Evolutionary conservation across 495 filamentous ascomycete species (phyloP).

Genomic region (Aspergillus diversus): DNA sequence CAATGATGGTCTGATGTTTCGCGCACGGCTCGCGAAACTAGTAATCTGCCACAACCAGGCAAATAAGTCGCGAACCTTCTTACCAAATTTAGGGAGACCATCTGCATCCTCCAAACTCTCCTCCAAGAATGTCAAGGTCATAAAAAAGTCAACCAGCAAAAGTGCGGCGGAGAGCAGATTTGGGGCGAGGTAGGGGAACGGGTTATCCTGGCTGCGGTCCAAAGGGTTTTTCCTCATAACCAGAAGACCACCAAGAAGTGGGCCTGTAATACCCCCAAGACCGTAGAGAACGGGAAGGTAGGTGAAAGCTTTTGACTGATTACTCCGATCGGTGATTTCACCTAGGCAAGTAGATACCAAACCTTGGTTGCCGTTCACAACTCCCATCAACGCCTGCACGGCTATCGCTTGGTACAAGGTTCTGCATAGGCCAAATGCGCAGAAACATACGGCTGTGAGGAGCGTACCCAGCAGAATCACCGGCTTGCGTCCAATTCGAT

Average conservation of each 20-base stretch:
- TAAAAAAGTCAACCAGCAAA: conserved; percentile 70
- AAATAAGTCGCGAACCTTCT: conserved; percentile 63
- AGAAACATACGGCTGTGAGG: conserved; percentile 77
- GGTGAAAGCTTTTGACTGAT: conserved; percentile 88
- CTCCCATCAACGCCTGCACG: conserved; percentile 87
- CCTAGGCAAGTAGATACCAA: conserved; percentile 92
- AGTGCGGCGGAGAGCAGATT: conserved; percentile 76
- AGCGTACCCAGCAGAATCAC: conserved; percentile 87
- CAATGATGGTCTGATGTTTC: conserved; percentile 53
- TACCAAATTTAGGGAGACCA: conserved; percentile 61
- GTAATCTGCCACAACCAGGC: conserved; percentile 76
- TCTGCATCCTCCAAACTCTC: conserved; percentile 83
- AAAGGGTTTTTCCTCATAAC: conserved; percentile 63
- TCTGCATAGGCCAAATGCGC: conserved; percentile 84
- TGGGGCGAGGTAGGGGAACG: conserved; percentile 83
- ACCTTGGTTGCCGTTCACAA: conserved; percentile 88
- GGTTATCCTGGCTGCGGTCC: conserved; percentile 50
- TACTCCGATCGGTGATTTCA: conserved; percentile 92
- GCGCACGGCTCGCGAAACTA: conserved; percentile 57
- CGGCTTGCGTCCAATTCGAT: conserved; percentile 89
- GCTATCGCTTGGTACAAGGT: conserved; percentile 80
- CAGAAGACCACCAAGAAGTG: conserved; percentile 83
- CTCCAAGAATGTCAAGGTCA: conserved; percentile 77
- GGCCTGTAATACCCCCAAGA: conserved; percentile 89
- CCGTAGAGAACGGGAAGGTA: conserved; percentile 95